Conservation (phyloP, 106 monocot genomes). For the Cymbidium sinense region DNA sequence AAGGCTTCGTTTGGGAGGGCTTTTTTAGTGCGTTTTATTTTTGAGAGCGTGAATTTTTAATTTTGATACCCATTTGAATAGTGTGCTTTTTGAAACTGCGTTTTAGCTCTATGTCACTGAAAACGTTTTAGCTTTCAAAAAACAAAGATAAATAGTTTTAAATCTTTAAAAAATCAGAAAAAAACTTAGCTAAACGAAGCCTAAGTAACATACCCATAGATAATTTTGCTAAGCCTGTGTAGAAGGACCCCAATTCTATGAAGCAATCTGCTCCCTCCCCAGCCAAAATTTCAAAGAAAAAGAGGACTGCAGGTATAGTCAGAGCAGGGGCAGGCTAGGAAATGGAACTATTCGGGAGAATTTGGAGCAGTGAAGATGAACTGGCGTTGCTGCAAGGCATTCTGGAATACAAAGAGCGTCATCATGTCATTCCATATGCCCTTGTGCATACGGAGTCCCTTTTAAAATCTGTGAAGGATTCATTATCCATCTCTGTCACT, state of each 20-base stretch:
- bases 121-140: no score
- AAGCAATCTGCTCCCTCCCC: not conserved
- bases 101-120: no score
- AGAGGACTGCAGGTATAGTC: not conserved
- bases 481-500: not conserved
- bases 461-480: constrained; percentile 1
- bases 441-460: not conserved
- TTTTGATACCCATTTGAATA: no score
- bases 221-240: not conserved
- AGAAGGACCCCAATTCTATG: not conserved
- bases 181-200: no score
- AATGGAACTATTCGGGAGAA: not conserved
- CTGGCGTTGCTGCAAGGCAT: constrained; percentile 2
- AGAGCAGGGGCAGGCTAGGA: not conserved
- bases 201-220: not conserved
- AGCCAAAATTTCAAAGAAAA: not conserved
- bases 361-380: constrained; percentile 1
- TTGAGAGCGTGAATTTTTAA: no score
- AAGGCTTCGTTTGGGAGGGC: no score
- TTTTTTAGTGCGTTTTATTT: no score
- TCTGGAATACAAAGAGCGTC: not conserved
- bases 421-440: not conserved
- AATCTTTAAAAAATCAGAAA: no score
- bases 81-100: no score
- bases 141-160: no score